Conservation (phyloP, 805 yeast species). For the Komagataella pastoris region DNA sequence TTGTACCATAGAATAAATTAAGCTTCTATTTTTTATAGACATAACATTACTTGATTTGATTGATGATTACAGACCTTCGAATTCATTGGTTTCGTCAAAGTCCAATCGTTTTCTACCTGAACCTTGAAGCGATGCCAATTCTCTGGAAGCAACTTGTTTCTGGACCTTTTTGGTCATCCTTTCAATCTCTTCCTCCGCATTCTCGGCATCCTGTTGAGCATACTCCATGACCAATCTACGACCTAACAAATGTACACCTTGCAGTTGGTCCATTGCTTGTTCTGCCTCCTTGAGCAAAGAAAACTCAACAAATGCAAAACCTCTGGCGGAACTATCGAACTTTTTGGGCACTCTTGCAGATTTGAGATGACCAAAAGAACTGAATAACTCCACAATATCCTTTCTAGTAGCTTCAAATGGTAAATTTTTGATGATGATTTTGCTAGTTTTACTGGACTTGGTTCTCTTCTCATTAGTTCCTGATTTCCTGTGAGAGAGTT, state of each 20-base stretch:
- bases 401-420: conserved; percentile 94
- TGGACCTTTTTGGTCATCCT: conserved; percentile 80
- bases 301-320: conserved; percentile 96
- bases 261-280: conserved; percentile 82
- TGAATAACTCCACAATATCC: conserved; percentile 85
- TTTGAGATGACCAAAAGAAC: conserved; percentile 88
- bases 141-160: conserved; percentile 68
- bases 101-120: conserved; percentile 64
- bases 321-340: conserved; percentile 89
- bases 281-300: conserved; percentile 82
- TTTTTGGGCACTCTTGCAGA: conserved; percentile 95
- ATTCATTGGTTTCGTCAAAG: conserved; percentile 45
- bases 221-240: conserved; percentile 88
- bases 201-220: conserved; percentile 70
- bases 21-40: background rate
- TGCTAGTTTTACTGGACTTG: conserved; percentile 37
- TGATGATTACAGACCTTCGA: background rate
- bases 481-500: conserved; percentile 65
- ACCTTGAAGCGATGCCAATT: conserved; percentile 52
- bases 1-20: background rate
- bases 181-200: conserved; percentile 84
- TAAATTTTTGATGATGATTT: conserved; percentile 88
- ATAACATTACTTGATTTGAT: background rate
- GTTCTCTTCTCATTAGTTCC: conserved; percentile 13
- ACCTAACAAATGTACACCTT: conserved; percentile 94